Conservation (phyloP, 805 yeast species). For the Danielia reshetovae region DNA sequence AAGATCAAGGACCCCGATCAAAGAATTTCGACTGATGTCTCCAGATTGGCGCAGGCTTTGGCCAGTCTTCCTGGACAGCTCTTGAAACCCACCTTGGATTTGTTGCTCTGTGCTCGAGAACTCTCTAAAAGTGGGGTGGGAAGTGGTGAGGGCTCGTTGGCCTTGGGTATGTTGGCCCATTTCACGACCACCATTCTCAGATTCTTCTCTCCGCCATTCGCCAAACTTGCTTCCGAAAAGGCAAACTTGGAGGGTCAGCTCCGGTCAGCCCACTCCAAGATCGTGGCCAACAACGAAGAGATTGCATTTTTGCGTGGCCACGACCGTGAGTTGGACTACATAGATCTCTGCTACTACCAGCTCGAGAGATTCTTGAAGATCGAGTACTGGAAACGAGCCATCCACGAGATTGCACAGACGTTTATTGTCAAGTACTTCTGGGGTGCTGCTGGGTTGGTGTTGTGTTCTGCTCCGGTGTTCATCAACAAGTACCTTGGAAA, state of each 20-base stretch:
- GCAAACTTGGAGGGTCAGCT: slow-evolving; percentile 83
- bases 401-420: slow-evolving; percentile 81
- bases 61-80: slow-evolving; percentile 78
- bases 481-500: slow-evolving; percentile 50
- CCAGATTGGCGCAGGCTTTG: slow-evolving; percentile 65
- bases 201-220: slow-evolving; percentile 85
- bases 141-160: slow-evolving; percentile 72
- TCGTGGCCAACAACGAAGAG: slow-evolving; percentile 78
- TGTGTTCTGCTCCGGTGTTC: slow-evolving; percentile 88
- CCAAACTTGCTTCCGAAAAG: slow-evolving; percentile 68
- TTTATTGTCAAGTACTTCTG: slow-evolving; percentile 88
- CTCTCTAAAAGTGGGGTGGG: slow-evolving; percentile 62
- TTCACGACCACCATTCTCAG: slow-evolving; percentile 69
- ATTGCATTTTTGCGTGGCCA: slow-evolving; percentile 84
- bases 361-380: slow-evolving; percentile 72
- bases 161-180: slow-evolving; percentile 77
- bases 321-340: slow-evolving; percentile 65
- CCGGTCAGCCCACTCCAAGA: slow-evolving; percentile 75
- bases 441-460: slow-evolving; percentile 91
- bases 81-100: slow-evolving; percentile 77
- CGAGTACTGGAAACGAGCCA: slow-evolving; percentile 70
- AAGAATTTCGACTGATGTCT: slow-evolving; percentile 75
- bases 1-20: slow-evolving; percentile 75
- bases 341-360: slow-evolving; percentile 79
- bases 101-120: slow-evolving; percentile 75